phyloP scores from a whole-genome alignment of 73 alveolate genomes.

The Paramecium octaurelia region DNA sequence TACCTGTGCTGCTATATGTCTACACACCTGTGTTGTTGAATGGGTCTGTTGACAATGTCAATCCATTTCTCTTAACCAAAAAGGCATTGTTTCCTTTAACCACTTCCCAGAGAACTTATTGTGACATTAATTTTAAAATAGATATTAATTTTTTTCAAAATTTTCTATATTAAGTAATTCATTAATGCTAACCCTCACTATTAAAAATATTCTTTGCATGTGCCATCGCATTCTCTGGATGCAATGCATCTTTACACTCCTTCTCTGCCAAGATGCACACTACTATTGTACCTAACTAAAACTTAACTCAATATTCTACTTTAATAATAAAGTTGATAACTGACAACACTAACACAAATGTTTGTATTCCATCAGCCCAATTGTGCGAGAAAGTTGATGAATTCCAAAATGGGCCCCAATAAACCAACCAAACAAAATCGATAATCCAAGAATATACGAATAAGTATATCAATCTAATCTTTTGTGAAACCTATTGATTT shows the following conservation, averaged over 20 bases:
- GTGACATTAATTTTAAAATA: constrained; percentile 45
- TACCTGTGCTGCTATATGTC: constrained; percentile 37
- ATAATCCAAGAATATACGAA: constrained; percentile 59
- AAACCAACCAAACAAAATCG: constrained; percentile 60
- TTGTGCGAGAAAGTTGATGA: constrained; percentile 19
- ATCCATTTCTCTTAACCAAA: constrained; percentile 24
- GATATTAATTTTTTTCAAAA: constrained; percentile 22
- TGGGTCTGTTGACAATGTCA: constrained; percentile 42
- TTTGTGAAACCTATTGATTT: constrained; percentile 28
- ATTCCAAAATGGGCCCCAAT: constrained; percentile 68
- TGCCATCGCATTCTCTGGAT: constrained; percentile 28
- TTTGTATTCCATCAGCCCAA: constrained; percentile 63
- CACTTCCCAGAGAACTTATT: constrained; percentile 46
- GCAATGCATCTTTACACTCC: constrained; percentile 40
- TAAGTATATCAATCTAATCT: constrained; percentile 52
- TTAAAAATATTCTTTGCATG: constrained; percentile 29
- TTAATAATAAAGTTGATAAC: constrained; percentile 22
- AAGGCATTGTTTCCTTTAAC: constrained; percentile 45
- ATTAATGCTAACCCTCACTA: background rate
- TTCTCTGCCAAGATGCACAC: constrained; percentile 12
- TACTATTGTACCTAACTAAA: constrained; percentile 23
- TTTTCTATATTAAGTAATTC: background rate
- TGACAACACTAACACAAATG: constrained; percentile 39
- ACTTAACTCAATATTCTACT: constrained; percentile 1
- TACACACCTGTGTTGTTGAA: constrained; percentile 41